Conservation (phyloP, 257 asterid genomes). For the Plectranthus barbatus region DNA sequence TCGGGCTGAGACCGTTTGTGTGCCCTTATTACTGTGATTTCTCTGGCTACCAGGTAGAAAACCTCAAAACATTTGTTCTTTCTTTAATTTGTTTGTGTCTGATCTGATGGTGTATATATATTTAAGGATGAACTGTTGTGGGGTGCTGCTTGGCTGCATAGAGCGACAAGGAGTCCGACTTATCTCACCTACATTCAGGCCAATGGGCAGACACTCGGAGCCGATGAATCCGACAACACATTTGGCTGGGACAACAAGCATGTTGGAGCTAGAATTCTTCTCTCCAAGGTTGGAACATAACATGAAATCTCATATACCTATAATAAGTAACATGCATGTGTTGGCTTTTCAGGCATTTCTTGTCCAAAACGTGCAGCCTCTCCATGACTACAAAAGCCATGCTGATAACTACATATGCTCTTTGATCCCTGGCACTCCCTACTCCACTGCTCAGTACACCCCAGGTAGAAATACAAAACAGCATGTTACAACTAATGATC, state of each 20-base stretch:
- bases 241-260: slow-evolving; percentile 99
- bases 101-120: neutral
- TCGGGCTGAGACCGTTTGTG: slow-evolving; percentile 49
- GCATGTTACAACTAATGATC: no score
- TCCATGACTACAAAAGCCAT: slow-evolving; percentile 87
- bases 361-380: slow-evolving; percentile 73
- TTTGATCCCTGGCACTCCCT: slow-evolving; percentile 73
- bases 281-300: slow-evolving; percentile 55
- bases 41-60: slow-evolving; percentile 81
- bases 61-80: neutral
- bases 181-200: slow-evolving; percentile 77
- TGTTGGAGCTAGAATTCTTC: slow-evolving; percentile 91
- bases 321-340: neutral
- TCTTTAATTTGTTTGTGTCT: neutral
- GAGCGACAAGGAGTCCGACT: slow-evolving; percentile 65
- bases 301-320: neutral
- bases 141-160: slow-evolving; percentile 99
- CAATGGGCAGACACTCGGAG: slow-evolving; percentile 88
- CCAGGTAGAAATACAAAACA: slow-evolving; percentile 43
- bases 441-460: slow-evolving; percentile 70
- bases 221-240: slow-evolving; percentile 76
- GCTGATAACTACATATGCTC: slow-evolving; percentile 94
- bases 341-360: slow-evolving; percentile 62
- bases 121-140: slow-evolving; percentile 86
- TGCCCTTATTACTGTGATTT: slow-evolving; percentile 91